Percentiles rank a stretch among this genome's conserved stretches.
Evolutionary conservation across 768 basidiomycete species (phyloP).

Genomic region (Tubosaeta sp.): DNA sequence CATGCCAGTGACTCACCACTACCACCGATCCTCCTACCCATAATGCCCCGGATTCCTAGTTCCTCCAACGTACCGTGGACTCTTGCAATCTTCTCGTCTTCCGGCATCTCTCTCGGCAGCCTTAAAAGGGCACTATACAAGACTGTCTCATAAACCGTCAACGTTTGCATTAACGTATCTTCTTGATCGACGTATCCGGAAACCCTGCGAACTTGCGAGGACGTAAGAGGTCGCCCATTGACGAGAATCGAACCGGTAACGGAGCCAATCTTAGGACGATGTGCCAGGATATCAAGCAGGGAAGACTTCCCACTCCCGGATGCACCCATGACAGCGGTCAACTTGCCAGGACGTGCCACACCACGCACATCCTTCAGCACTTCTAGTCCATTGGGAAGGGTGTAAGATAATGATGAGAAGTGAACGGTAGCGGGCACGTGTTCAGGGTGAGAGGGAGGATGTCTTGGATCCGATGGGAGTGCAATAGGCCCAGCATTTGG

Average conservation of each 20-base stretch:
- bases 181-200: conserved; percentile 98
- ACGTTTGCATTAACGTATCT: conserved; percentile 93
- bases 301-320: conserved; percentile 97
- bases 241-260: conserved; percentile 74
- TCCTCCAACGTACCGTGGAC: conserved; percentile 97
- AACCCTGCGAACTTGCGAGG: conserved; percentile 76
- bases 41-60: conserved; percentile 87
- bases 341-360: conserved; percentile 79
- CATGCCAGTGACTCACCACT: conserved; percentile 50
- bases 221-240: conserved; percentile 75
- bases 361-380: conserved; percentile 85
- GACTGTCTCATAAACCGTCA: conserved; percentile 98
- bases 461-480: conserved; percentile 75
- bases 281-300: conserved; percentile 91
- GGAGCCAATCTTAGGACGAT: conserved; percentile 78
- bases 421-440: conserved; percentile 94
- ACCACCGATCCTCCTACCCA: conserved; percentile 85
- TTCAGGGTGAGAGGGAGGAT: conserved; percentile 59
- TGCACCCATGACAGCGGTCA: conserved; percentile 96
- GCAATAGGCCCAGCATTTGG: conserved; percentile 63
- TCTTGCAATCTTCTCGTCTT: conserved; percentile 90
- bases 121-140: conserved; percentile 88
- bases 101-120: conserved; percentile 91
- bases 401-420: conserved; percentile 82
- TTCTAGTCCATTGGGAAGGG: conserved; percentile 50